Evolutionary conservation across 1,139 yeast genomes (phyloP).

Genomic region (Sugiyamaella castrensis): DNA sequence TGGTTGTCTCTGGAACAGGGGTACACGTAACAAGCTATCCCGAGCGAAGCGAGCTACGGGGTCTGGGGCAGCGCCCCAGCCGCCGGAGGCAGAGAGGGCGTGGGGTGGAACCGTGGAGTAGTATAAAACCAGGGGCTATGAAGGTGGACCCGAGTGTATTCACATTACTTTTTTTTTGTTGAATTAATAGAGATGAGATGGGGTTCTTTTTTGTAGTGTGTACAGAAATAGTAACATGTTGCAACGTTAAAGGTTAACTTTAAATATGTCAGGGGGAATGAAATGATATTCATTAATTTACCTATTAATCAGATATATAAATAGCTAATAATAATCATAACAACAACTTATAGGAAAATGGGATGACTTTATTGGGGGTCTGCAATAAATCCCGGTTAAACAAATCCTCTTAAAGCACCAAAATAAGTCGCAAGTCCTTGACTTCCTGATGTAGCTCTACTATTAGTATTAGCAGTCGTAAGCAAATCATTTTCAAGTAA

Average conservation of each 20-base stretch:
- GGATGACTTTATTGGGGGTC: not conserved
- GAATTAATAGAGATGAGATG: not conserved
- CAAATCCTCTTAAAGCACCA: constrained; percentile 31
- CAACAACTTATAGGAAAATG: not conserved
- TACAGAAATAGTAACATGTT: no score
- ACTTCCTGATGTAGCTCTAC: constrained; percentile 30
- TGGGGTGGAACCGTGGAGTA: no score
- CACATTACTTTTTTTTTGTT: not conserved
- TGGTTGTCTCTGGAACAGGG: no score
- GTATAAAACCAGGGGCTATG: no score
- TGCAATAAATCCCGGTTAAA: not conserved
- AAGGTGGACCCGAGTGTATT: no score
- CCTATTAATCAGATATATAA: not conserved
- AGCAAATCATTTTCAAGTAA: constrained; percentile 15
- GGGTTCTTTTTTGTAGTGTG: no score
- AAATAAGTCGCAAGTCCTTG: constrained; percentile 31
- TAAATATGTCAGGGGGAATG: no score
- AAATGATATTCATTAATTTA: no score
- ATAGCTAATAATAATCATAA: not conserved
- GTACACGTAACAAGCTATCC: not conserved
- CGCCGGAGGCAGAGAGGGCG: not conserved
- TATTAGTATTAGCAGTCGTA: constrained; percentile 14
- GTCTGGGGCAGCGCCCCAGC: not conserved
- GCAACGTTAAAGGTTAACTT: no score
- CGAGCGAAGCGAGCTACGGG: not conserved